Evolutionary conservation across 768 basidiomycete species (phyloP).

Genomic region (Mrakia hoshinonis): DNA sequence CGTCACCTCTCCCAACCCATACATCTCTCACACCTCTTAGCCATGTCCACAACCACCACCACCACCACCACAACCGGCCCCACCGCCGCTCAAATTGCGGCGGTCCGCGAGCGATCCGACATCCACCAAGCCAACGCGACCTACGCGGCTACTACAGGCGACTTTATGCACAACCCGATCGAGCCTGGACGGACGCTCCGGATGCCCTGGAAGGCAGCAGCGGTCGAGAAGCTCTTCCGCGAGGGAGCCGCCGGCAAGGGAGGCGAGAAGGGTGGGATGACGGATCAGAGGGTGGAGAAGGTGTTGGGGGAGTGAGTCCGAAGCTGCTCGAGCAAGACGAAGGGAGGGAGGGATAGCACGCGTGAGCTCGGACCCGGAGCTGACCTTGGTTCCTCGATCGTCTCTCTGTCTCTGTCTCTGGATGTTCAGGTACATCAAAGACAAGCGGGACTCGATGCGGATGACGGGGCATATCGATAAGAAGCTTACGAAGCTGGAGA

Average conservation of each 20-base stretch:
- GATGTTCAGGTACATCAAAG: conserved; percentile 7
- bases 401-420: background rate
- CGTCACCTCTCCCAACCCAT: too few relatives aligned
- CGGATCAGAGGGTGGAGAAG: background rate
- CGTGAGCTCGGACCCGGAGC: background rate
- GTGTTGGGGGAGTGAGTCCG: background rate
- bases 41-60: too few relatives aligned
- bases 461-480: background rate
- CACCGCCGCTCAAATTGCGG: too few relatives aligned
- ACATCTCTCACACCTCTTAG: too few relatives aligned
- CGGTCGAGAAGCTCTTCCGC: background rate
- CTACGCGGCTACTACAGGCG: background rate
- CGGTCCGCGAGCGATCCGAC: background rate
- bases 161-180: background rate
- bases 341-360: background rate
- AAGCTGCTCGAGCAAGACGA: background rate
- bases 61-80: too few relatives aligned
- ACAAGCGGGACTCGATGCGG: background rate
- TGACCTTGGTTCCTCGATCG: too few relatives aligned
- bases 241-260: background rate
- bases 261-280: background rate
- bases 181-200: background rate
- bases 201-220: background rate
- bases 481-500: background rate
- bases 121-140: background rate